Evolutionary conservation across 768 basidiomycete genomes (phyloP).

Genomic region (Suillus fuscotomentosus): DNA sequence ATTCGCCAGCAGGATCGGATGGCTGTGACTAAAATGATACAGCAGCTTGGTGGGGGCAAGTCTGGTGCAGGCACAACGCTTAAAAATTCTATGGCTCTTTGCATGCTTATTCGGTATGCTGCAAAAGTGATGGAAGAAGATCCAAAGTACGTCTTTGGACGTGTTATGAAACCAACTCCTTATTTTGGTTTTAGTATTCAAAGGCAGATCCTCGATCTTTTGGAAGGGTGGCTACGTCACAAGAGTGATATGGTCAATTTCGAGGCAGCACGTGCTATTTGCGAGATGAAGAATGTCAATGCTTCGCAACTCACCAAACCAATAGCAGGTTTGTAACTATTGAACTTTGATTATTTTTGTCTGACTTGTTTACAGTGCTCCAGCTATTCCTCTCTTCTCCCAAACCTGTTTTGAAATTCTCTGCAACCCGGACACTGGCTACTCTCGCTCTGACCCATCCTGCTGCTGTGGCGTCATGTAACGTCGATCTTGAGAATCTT

Average conservation of each 20-base stretch:
- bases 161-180: constrained; percentile 5
- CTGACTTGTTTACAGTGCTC: constrained; percentile 54
- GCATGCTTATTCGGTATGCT: constrained; percentile 97
- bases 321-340: constrained; percentile 68
- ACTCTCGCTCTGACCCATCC: constrained; percentile 86
- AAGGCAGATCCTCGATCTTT: constrained; percentile 87
- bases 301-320: constrained; percentile 78
- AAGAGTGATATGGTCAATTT: constrained; percentile 99
- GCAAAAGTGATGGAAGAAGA: constrained; percentile 99
- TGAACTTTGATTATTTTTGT: constrained; percentile 3
- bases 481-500: constrained; percentile 94
- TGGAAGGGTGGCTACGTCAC: constrained; percentile 94
- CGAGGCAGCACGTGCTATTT: constrained; percentile 96
- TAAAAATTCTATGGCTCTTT: constrained; percentile 95
- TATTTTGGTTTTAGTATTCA: constrained; percentile 61
- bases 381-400: constrained; percentile 96
- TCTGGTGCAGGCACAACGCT: constrained; percentile 80
- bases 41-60: constrained; percentile 90
- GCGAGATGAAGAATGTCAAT: constrained; percentile 88
- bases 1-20: constrained; percentile 98
- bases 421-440: constrained; percentile 94
- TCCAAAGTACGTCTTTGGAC: constrained; percentile 72
- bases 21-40: constrained; percentile 99
- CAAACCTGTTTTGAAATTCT: constrained; percentile 93
- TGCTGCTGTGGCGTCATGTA: constrained; percentile 83